Percentiles rank a stretch among this genome's conserved stretches.
These are phyloP conservation scores for Rubia tinctorum DNA, from an alignment of 305 asterid genomes.

Conservation along the genomic window DNA sequence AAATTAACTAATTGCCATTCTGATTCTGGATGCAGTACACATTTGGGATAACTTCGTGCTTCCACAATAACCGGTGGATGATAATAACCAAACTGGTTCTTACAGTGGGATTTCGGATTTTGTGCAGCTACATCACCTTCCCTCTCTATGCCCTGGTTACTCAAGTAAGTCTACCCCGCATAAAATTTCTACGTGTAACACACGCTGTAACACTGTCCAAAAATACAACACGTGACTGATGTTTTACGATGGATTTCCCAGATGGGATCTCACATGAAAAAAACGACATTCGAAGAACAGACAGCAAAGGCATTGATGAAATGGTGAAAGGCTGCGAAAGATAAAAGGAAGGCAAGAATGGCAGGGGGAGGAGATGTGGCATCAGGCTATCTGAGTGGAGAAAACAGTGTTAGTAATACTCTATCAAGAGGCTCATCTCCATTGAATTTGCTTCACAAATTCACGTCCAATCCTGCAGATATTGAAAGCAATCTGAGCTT, in stretches of 20 bases:
- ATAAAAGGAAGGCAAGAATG: conserved; percentile 35
- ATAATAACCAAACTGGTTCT: conserved; percentile 44
- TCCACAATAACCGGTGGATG: conserved; percentile 45
- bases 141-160: conserved; percentile 69
- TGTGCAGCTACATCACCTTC: conserved; percentile 70
- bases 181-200: background rate
- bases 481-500: conserved; percentile 17
- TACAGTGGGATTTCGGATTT: conserved; percentile 50
- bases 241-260: conserved; percentile 9
- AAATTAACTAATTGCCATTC: background rate
- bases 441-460: conserved; percentile 3
- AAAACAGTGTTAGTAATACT: background rate
- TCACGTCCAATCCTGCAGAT: conserved; percentile 4
- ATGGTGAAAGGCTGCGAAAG: conserved; percentile 63
- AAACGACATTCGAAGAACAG: conserved; percentile 66
- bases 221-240: background rate
- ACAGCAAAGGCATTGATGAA: conserved; percentile 60
- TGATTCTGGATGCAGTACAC: conserved; percentile 49
- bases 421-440: conserved; percentile 12
- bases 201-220: background rate
- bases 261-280: conserved; percentile 83
- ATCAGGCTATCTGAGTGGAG: conserved; percentile 6
- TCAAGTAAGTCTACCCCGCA: conserved; percentile 35
- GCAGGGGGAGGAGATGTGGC: conserved; percentile 14
- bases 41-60: conserved; percentile 61